These are phyloP conservation scores for Morella rubra DNA, from an alignment of 306 rosid genomes.

Conservation along the genomic window DNA sequence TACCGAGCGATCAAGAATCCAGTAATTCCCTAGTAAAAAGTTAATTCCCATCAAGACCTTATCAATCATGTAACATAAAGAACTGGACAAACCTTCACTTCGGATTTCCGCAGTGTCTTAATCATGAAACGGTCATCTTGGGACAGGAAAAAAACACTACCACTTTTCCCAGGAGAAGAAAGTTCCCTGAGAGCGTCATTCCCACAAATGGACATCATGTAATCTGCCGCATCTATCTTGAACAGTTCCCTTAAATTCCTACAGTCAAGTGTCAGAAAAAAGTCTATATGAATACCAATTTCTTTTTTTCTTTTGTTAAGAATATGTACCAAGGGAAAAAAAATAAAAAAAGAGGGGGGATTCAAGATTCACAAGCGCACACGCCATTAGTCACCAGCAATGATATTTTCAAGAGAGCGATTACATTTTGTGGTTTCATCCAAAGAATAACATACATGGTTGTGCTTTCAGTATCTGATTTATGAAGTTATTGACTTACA, in stretches of 20 bases:
- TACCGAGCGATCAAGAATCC: neutral
- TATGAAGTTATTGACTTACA: too few species aligned
- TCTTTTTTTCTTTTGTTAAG: neutral
- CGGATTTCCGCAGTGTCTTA: conserved; percentile 94
- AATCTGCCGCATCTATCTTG: conserved; percentile 98
- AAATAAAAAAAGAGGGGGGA: too few species aligned
- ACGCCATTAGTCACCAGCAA: too few species aligned
- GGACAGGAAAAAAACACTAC: conserved; percentile 94
- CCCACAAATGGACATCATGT: conserved; percentile 99
- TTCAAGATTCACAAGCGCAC: too few species aligned
- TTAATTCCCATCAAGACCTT: neutral
- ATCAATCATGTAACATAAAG: conserved; percentile 13
- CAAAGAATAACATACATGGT: too few species aligned
- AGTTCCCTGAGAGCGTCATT: conserved; percentile 96
- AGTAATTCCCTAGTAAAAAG: neutral
- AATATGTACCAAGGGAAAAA: too few species aligned
- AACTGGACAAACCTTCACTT: conserved; percentile 80
- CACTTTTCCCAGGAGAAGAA: conserved; percentile 99
- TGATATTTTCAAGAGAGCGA: too few species aligned
- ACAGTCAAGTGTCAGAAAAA: conserved; percentile 27
- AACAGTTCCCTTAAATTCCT: conserved; percentile 97
- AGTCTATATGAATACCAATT: conserved; percentile 3
- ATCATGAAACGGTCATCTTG: conserved; percentile 99
- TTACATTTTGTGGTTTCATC: too few species aligned
- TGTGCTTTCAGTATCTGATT: too few species aligned